A percentile compares a stretch with the other conserved stretches of the same genome.
Conservation (phyloP, 176 grass and related monocot genomes). For the Hyparrhenia diplandra region DNA sequence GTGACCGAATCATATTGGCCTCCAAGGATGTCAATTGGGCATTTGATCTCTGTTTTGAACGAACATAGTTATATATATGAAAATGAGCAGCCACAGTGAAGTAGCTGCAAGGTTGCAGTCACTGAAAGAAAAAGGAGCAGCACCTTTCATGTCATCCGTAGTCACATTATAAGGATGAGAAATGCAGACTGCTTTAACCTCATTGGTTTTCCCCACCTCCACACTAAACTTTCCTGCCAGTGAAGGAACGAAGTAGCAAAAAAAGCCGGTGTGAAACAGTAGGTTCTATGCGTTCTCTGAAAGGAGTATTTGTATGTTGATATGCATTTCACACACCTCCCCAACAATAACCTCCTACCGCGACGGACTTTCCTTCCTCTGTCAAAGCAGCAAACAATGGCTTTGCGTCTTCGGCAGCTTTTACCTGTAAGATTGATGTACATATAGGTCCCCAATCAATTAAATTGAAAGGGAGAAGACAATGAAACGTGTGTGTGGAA, state of each 20-base stretch:
- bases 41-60: slow-evolving; percentile 9
- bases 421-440: slow-evolving; percentile 12
- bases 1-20: background rate
- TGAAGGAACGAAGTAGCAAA: background rate
- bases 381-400: slow-evolving; percentile 15
- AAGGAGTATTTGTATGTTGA: too few species aligned
- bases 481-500: background rate
- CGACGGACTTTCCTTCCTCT: background rate
- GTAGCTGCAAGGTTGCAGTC: too few species aligned
- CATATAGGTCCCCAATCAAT: too few species aligned
- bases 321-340: slow-evolving; percentile 13
- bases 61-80: background rate
- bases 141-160: slow-evolving; percentile 29
- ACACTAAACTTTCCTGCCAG: slow-evolving; percentile 14
- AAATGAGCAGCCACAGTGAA: background rate
- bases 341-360: slow-evolving; percentile 34
- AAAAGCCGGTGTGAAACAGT: background rate
- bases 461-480: too few species aligned
- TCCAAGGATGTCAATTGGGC: slow-evolving; percentile 36
- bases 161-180: slow-evolving; percentile 23
- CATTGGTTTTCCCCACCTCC: slow-evolving; percentile 15
- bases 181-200: background rate
- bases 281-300: too few species aligned
- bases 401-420: slow-evolving; percentile 20
- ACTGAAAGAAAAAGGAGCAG: background rate